Conservation (phyloP, 495 filamentous ascomycete genomes). For the Penicillium steckii region DNA sequence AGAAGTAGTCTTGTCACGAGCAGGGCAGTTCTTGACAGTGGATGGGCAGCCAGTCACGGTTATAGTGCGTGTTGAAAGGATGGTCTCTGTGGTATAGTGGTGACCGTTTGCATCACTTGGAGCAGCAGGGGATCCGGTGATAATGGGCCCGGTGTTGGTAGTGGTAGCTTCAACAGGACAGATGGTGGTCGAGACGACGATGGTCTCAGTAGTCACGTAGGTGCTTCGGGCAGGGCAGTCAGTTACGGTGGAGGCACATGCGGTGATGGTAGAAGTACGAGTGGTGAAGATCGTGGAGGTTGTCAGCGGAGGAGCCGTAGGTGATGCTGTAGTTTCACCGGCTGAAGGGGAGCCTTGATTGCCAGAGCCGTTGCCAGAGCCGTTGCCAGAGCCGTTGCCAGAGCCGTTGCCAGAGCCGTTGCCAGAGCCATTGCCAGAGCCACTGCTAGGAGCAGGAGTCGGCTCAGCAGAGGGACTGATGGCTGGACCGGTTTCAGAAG, state of each 20-base stretch:
- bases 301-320: slow-evolving; percentile 8
- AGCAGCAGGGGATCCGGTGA: slow-evolving; percentile 2
- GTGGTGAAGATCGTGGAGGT: slow-evolving; percentile 40
- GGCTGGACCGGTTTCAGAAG: neutral
- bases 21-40: slow-evolving; percentile 22
- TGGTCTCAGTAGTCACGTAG: slow-evolving; percentile 22
- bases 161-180: slow-evolving; percentile 22
- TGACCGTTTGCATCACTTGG: neutral
- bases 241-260: slow-evolving; percentile 26
- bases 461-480: neutral
- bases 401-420: neutral
- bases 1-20: slow-evolving; percentile 17
- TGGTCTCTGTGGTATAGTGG: slow-evolving; percentile 12
- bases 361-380: neutral
- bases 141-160: slow-evolving; percentile 7
- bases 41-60: slow-evolving; percentile 21
- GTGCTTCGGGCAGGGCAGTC: slow-evolving; percentile 24
- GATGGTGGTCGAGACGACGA: slow-evolving; percentile 28
- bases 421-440: neutral
- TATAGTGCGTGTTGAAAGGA: slow-evolving; percentile 14
- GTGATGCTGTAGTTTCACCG: neutral
- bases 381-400: neutral
- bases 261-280: slow-evolving; percentile 31
- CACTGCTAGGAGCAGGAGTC: neutral
- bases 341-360: neutral